A percentile compares a stretch with the other conserved stretches of the same genome.
These are phyloP conservation scores for Odonthalia washingtoniensis DNA, from an alignment of 31 red algal species.

Conservation along the genomic window DNA sequence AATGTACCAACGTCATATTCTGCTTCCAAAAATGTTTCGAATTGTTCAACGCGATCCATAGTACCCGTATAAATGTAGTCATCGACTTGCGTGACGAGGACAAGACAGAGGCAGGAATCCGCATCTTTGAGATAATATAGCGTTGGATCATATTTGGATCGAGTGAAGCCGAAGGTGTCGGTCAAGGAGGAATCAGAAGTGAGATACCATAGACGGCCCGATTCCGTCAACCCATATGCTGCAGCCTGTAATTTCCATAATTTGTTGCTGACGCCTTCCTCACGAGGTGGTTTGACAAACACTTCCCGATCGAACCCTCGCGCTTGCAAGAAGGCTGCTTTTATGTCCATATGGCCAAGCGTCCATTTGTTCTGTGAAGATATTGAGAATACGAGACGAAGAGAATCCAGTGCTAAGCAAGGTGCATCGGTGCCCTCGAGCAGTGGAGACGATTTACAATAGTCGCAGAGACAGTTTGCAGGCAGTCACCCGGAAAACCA, in stretches of 20 bases:
- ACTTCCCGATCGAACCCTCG: neutral
- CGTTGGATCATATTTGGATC: neutral
- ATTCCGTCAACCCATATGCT: slow-evolving; percentile 11
- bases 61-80: neutral
- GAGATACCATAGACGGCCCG: slow-evolving; percentile 15
- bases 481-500: no score
- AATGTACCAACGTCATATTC: slow-evolving; percentile 8
- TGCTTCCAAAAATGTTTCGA: neutral
- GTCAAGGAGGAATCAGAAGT: neutral
- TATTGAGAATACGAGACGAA: neutral
- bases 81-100: neutral
- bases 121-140: no score
- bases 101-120: neutral
- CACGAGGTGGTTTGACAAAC: neutral
- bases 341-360: slow-evolving; percentile 12
- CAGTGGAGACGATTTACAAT: no score
- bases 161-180: neutral
- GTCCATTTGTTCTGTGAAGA: neutral
- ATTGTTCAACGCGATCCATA: neutral
- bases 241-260: neutral
- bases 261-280: neutral
- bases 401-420: neutral
- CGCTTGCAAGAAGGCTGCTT: neutral
- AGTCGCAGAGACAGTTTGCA: no score
- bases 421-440: neutral